Conservation (phyloP, 2,329 filamentous ascomycete species). For the Akanthomyces dipterigenus region DNA sequence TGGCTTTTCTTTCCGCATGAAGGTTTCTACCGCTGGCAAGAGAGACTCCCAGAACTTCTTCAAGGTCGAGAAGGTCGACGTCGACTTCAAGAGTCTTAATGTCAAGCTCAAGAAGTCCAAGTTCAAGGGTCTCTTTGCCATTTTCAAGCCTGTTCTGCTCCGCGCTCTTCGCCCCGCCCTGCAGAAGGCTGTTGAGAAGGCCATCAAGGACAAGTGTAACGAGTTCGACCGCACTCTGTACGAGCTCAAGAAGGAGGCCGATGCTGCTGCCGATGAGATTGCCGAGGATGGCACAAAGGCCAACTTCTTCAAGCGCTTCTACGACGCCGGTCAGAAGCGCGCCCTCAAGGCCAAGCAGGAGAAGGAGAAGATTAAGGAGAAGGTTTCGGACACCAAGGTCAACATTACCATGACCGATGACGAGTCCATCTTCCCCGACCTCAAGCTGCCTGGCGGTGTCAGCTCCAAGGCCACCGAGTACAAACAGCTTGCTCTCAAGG, state of each 20-base stretch:
- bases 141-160: conserved; percentile 84
- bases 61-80: conserved; percentile 85
- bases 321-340: conserved; percentile 65
- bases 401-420: conserved; percentile 51
- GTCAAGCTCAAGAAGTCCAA: conserved; percentile 92
- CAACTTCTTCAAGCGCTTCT: conserved; percentile 85
- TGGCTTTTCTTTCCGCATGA: conserved; percentile 87
- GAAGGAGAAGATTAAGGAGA: conserved; percentile 50
- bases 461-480: conserved; percentile 93
- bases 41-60: conserved; percentile 77
- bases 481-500: conserved; percentile 78
- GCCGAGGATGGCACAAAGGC: conserved; percentile 57
- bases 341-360: conserved; percentile 69
- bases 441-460: conserved; percentile 75
- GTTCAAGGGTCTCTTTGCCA: conserved; percentile 81
- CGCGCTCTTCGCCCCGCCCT: conserved; percentile 77
- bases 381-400: conserved; percentile 50
- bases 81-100: conserved; percentile 72
- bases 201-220: conserved; percentile 76
- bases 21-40: conserved; percentile 73
- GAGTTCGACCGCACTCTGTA: conserved; percentile 67
- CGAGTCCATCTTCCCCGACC: conserved; percentile 82
- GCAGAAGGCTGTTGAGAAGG: conserved; percentile 82
- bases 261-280: conserved; percentile 58
- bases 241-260: conserved; percentile 75